Base-by-base conservation (phyloP, 257 asterid genomes). In the Ehretia macrophylla region DNA sequence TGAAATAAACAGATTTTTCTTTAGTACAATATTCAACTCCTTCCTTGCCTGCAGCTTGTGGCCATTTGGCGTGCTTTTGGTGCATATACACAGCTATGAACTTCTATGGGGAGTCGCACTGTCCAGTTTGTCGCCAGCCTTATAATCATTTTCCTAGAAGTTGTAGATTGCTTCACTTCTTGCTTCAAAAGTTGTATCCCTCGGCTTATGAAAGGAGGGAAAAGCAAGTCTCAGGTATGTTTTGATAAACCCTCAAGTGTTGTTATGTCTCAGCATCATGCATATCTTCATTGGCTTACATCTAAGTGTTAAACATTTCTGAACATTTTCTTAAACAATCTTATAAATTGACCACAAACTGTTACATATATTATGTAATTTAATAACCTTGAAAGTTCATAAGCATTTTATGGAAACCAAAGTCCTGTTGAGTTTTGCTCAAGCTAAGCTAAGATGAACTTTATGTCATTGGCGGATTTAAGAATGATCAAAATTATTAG, bases 21-120 rank as follows among this genome's bases (percentile, higher is more conserved):
- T 10, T n/a, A 17, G 10, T 37, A 18, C 17, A 62, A 27, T 32
- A 35, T n/a, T 16, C 27, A 38, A 27, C 32, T 68, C 48, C 58
- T 22, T 8, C 22, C 19, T 27, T 55, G 57, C 37, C 46, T 74
- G 71, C 75, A 80, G 95, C 79, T 42, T 85, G 95, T 75, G 90
- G 95, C 11, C 95, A 83, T 68, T 69, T 80, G 64, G 83, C 90
- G 10, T 85, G 95, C 70, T 83, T 83, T 64, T 83, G 95, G 95
- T 83, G 90, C 72, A 65, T 74, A 58, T 75, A 52, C 70, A 70
- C 68, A 23, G 80, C 86, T 14, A 78, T 85, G 90, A 67, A 76
- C 20, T 8, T 49, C 14, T 17, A 21, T 8, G 13, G 20, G 11
- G 21, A 47, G 52, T 49, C 95, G 0, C 68, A 56, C 57, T 85